phyloP scores from a whole-genome alignment of 73 alveolate genomes.

The Symbiodinium pilosum region DNA sequence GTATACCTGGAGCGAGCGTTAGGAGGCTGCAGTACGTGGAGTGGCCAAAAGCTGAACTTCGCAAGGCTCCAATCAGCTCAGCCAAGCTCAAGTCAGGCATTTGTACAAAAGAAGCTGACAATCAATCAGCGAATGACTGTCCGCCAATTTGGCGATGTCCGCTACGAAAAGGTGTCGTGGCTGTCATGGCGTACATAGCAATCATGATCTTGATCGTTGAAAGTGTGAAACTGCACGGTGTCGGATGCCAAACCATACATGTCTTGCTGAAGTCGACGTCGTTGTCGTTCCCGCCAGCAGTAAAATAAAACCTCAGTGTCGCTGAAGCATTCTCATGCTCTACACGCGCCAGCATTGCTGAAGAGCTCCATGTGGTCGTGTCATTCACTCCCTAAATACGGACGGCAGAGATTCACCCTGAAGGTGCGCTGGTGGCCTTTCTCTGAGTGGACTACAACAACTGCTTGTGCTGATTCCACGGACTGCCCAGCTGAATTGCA shows the following conservation, averaged over 20 bases:
- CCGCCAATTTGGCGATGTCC: not conserved
- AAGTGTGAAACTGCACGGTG: constrained; percentile 90
- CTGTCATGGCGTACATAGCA: constrained; percentile 54
- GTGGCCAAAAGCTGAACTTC: constrained; percentile 16
- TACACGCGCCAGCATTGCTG: too few relatives aligned
- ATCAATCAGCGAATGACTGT: not conserved
- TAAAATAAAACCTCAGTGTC: not conserved
- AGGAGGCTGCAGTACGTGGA: constrained; percentile 1
- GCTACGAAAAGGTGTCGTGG: constrained; percentile 74
- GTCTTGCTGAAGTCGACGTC: constrained; percentile 24
- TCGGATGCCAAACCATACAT: constrained; percentile 43
- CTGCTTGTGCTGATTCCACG: too few relatives aligned
- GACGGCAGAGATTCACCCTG: too few relatives aligned
- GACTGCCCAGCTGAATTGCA: too few relatives aligned
- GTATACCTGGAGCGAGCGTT: not conserved
- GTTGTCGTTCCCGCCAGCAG: constrained; percentile 63
- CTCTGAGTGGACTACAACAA: too few relatives aligned
- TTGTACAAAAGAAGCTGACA: not conserved
- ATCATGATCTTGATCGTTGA: constrained; percentile 20
- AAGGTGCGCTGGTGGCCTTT: too few relatives aligned
- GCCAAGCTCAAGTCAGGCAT: not conserved
- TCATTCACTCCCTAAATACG: too few relatives aligned
- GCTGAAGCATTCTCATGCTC: too few relatives aligned
- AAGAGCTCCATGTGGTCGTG: too few relatives aligned
- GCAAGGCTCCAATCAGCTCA: not conserved